Evolutionary conservation across 1,284 basidiomycete genomes (phyloP).

Genomic region (Lignosus rhinocerotis): DNA sequence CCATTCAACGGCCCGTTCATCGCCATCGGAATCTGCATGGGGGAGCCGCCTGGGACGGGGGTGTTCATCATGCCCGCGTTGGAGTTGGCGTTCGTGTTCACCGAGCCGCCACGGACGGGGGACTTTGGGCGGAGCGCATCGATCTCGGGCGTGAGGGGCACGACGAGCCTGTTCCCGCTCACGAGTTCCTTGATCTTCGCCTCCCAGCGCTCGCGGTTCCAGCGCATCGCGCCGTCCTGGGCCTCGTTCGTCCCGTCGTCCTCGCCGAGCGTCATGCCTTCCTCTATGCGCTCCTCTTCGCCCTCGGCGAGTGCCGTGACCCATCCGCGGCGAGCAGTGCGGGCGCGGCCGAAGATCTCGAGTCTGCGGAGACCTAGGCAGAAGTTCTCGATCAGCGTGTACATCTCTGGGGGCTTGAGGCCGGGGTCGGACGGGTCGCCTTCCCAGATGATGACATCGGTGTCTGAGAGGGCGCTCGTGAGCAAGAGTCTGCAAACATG

Average conservation of each 20-base stretch:
- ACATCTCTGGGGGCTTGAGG: slow-evolving; percentile 92
- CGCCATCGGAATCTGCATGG: slow-evolving; percentile 27
- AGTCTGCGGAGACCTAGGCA: slow-evolving; percentile 92
- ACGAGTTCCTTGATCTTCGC: slow-evolving; percentile 54
- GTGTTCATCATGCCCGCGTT: slow-evolving; percentile 12
- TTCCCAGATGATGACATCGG: slow-evolving; percentile 96
- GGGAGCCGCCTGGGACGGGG: slow-evolving; percentile 14
- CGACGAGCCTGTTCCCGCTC: slow-evolving; percentile 54
- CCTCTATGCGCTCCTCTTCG: slow-evolving; percentile 51
- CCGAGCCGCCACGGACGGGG: slow-evolving; percentile 52
- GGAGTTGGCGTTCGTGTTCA: slow-evolving; percentile 20
- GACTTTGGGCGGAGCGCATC: slow-evolving; percentile 88
- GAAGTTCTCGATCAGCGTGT: slow-evolving; percentile 96
- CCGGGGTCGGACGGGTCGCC: slow-evolving; percentile 79
- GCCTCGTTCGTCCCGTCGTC: slow-evolving; percentile 45
- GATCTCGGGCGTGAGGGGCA: slow-evolving; percentile 76
- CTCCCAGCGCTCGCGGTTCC: slow-evolving; percentile 63
- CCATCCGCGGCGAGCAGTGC: slow-evolving; percentile 86
- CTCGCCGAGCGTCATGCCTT: slow-evolving; percentile 40
- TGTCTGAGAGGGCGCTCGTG: slow-evolving; percentile 56
- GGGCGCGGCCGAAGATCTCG: slow-evolving; percentile 83
- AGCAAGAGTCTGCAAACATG: neutral
- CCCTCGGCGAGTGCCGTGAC: slow-evolving; percentile 80
- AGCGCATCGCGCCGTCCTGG: slow-evolving; percentile 38
- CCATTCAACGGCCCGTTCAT: slow-evolving; percentile 23